Base-by-base conservation (phyloP, 441 rosid genomes). In the Breynia disticha region DNA sequence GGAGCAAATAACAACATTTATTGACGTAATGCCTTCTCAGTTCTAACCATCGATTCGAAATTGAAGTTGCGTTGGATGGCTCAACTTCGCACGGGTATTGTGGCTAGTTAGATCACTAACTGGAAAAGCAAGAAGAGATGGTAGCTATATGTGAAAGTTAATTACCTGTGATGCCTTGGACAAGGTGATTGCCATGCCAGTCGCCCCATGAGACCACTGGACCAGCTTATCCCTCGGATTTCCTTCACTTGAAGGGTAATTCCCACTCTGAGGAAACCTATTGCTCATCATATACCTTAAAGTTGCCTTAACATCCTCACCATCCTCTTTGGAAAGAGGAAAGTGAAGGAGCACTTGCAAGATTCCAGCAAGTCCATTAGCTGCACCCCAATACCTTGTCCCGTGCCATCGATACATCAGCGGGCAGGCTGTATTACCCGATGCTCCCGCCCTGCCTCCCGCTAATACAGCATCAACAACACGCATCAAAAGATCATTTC, bases 381-480 rank as follows among this genome's bases (percentile, higher is more conserved):
- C 91, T 0, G 95, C 91, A n/a, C 97, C 97, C 89, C 86, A 84
- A 60, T 82, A 87, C 39, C 94, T 73, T 0, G 97, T 90, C 24
- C 97, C 97, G 16, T 86, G 94, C 81, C 94, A 86, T 62, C 97
- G 69, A 71, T 80, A 86, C 90, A 90, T 75, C 45, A 90, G 57
- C n/a, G 97, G 97, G 66, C 91, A 90, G 11, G 83, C 73, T 1
- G 76, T 20, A 22, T 72, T 72, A 65, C 76, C 79, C 0, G 89
- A 79, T 0, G 97, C 95, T 43, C 97, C 97, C 5, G 82, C 88
- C 55, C 91, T 76, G 28, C 97, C 97, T 45, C 83, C 97, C 4
- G 87, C 83, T 57, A 89, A 54, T 32, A 86, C 77, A 18, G 97
- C 97, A 0, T 72, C 77, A 1, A 89, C 85, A 1, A 89, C 71